Base-by-base conservation (phyloP, 2,329 filamentous ascomycete species). In the Phialemonium atrogriseum region DNA sequence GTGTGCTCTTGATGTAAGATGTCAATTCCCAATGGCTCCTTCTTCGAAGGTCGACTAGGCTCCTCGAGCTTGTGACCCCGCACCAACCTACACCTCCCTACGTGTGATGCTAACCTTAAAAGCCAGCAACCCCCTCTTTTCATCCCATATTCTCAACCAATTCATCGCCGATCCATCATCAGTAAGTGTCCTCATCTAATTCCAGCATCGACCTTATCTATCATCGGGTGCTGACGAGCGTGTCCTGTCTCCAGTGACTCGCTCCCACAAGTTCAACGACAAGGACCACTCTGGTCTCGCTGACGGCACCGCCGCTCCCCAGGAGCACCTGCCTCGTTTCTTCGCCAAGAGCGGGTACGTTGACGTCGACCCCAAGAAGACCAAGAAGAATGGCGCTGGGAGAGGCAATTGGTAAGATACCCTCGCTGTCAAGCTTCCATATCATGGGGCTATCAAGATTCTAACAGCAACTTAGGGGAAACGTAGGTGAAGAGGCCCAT, bases 321-420 rank as follows among this genome's bases (percentile, higher is more conserved):
- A 82, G 43, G 82, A 91, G 46, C 73, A 81, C 49, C 65, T 94
- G 17, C 89, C 91, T 52, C 85, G 87, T 53, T 96, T 84, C 75
- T 96, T 96, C 58, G 86, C 77, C 60, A 95, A 95, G 67, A 65
- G 76, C 38, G 89, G 89, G 45, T 80, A 82, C 54, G 68, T 77
- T 49, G 87, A 87, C 52, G 68, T 71, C 46, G 84, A 94, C 53
- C 89, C 91, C 39, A 87, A 85, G 60, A 91, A 93, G 70, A 80
- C 83, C 55, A 98, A 98, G 79, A 98, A 98, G 70, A 84, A 94
- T 52, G 89, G 89, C 42, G 82, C 75, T 46, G 89, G 89, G 46
- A 88, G 84, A 61, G 86, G 83, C 54, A 95, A 95, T 62, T 98
- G 89, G 89, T 94, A 74, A 60, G 80, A 21, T 14, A 27, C 26